Conservation (phyloP, 148 eudicot genomes). For the Rhododendron ferrugineum region DNA sequence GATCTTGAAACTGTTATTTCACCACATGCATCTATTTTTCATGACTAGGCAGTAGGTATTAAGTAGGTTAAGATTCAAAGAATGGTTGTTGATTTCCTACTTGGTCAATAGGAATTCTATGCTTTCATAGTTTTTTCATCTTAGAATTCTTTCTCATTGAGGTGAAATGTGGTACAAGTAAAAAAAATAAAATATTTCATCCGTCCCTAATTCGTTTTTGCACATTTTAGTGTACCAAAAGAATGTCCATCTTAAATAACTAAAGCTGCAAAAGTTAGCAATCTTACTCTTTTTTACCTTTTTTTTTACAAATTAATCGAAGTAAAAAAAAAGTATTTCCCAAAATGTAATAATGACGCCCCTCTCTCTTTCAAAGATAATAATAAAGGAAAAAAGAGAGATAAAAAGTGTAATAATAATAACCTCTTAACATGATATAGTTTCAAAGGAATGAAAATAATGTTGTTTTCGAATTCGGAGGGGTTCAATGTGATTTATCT, state of each 20-base stretch:
- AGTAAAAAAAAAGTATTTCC: neutral
- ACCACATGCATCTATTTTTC: neutral
- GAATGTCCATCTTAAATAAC: neutral
- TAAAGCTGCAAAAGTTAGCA: neutral
- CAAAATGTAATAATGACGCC: neutral
- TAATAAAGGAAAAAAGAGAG: no score
- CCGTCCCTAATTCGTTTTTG: neutral
- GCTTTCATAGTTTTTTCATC: neutral
- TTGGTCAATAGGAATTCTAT: neutral
- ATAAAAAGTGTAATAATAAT: neutral
- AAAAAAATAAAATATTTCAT: neutral
- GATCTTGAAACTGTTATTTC: neutral
- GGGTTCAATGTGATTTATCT: neutral
- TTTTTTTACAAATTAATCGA: neutral
- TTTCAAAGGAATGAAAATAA: neutral
- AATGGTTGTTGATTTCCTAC: neutral
- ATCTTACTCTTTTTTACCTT: neutral
- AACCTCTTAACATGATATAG: neutral
- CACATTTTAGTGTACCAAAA: neutral
- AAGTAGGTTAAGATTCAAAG: conserved; percentile 1
- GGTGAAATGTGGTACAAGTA: neutral
- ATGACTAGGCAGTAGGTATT: neutral
- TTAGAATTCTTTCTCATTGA: neutral
- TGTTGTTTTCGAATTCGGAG: neutral
- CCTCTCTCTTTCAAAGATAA: neutral